phyloP scores from a whole-genome alignment of 2,329 filamentous ascomycete genomes.

The Penicillium fuscoglaucum region DNA sequence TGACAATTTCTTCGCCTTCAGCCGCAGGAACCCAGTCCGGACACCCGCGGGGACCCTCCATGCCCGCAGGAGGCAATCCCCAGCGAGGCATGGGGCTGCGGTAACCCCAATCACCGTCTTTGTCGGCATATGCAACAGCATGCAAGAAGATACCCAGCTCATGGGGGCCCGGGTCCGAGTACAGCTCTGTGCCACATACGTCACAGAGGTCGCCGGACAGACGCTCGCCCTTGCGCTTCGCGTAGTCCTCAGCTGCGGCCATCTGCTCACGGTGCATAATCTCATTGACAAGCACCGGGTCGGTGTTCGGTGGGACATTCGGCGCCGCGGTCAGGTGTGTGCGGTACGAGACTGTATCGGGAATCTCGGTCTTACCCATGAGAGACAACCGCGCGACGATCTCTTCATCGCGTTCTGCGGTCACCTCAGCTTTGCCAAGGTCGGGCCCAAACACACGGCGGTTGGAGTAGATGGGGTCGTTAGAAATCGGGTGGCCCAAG shows the following conservation, averaged over 20 bases:
- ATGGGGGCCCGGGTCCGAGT: conserved; percentile 86
- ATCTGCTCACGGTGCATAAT: conserved; percentile 56
- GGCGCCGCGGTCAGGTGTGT: conserved; percentile 44
- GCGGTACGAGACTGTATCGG: conserved; percentile 88
- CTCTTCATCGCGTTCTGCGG: conserved; percentile 77
- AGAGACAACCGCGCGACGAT: conserved; percentile 80
- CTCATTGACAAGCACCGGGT: conserved; percentile 40
- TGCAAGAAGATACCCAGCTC: conserved; percentile 94
- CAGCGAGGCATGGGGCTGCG: conserved; percentile 79
- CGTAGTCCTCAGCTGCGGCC: conserved; percentile 86
- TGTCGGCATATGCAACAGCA: conserved; percentile 84
- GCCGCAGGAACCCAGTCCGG: conserved; percentile 46
- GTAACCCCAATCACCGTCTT: conserved; percentile 81
- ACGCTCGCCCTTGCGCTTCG: conserved; percentile 87
- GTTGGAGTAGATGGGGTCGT: conserved; percentile 97
- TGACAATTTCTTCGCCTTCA: conserved; percentile 41
- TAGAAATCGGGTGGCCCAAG: conserved; percentile 90
- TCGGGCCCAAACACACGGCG: conserved; percentile 83
- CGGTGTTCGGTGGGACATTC: conserved; percentile 37
- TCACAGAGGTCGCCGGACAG: conserved; percentile 83
- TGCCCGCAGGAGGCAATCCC: conserved; percentile 77
- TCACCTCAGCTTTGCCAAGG: conserved; percentile 68
- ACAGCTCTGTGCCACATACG: conserved; percentile 81
- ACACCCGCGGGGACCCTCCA: conserved; percentile 69
- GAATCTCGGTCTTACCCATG: conserved; percentile 93